These are phyloP conservation scores for Paralagenidium karlingii DNA, from an alignment of 352 stramenopile genomes.

Conservation along the genomic window DNA sequence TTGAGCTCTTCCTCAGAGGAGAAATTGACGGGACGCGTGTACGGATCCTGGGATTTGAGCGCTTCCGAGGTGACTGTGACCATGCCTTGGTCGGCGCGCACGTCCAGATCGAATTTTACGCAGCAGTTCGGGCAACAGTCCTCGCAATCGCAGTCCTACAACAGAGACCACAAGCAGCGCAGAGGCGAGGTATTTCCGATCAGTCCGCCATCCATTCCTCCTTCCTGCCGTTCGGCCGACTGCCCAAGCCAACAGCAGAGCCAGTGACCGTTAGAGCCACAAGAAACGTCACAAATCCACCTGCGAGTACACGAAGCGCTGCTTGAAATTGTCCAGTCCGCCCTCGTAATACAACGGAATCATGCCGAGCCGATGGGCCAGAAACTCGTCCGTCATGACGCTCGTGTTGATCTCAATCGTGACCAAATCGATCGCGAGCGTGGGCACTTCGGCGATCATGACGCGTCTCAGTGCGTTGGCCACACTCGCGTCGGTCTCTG, in stretches of 20 bases:
- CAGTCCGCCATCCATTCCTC: too few species aligned
- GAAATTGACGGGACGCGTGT: conserved; percentile 78
- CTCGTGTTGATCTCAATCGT: conserved; percentile 96
- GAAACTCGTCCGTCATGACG: conserved; percentile 97
- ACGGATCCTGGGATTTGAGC: conserved; percentile 73
- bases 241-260: too few species aligned
- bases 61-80: conserved; percentile 62
- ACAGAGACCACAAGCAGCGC: background rate
- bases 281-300: conserved; percentile 2
- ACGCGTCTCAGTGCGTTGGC: conserved; percentile 96
- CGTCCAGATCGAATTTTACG: conserved; percentile 95
- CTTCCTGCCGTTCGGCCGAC: too few species aligned
- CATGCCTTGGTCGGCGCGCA: conserved; percentile 62
- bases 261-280: conserved; percentile 6
- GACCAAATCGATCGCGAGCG: conserved; percentile 98
- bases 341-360: conserved; percentile 90
- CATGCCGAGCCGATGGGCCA: conserved; percentile 95
- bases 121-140: conserved; percentile 95
- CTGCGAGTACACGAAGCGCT: conserved; percentile 82
- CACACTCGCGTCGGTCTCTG: conserved; percentile 93
- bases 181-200: conserved; percentile 7
- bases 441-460: conserved; percentile 96
- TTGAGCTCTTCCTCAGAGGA: conserved; percentile 84
- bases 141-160: conserved; percentile 85
- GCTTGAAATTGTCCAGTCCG: conserved; percentile 78